Conservation (phyloP, 2,329 filamentous ascomycete species). For the Verticillium longisporum region DNA sequence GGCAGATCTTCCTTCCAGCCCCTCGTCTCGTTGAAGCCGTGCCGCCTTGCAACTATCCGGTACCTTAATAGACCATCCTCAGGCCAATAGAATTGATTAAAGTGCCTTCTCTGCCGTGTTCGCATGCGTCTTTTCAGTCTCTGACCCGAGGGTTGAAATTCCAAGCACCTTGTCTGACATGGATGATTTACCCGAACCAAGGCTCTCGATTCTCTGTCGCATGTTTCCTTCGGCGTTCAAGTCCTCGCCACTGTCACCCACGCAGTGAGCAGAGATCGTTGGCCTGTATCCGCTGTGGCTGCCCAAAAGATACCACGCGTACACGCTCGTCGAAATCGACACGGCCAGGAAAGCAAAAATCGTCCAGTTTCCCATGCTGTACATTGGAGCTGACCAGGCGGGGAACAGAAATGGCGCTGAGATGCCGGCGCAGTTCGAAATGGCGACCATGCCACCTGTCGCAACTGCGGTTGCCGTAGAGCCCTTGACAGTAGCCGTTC, state of each 20-base stretch:
- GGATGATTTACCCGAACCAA: neutral
- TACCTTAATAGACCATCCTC: too few species aligned
- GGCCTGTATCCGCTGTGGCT: slow-evolving; percentile 19
- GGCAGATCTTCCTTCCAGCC: too few species aligned
- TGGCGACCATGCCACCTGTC: slow-evolving; percentile 23
- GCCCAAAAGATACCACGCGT: slow-evolving; percentile 20
- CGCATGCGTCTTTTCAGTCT: neutral
- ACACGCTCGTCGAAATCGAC: slow-evolving; percentile 14
- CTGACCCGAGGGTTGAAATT: neutral
- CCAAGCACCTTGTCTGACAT: neutral
- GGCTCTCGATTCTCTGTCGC: neutral
- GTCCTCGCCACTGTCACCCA: neutral
- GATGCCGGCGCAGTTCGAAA: slow-evolving; percentile 22
- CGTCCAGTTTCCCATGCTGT: slow-evolving; percentile 21
- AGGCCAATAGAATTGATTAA: too few species aligned
- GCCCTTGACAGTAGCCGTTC: slow-evolving; percentile 20
- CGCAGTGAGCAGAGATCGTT: neutral
- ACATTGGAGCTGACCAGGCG: slow-evolving; percentile 16
- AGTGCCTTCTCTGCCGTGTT: neutral
- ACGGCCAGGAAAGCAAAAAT: slow-evolving; percentile 19
- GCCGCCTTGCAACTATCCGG: too few species aligned
- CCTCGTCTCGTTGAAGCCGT: too few species aligned
- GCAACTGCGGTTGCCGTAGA: slow-evolving; percentile 21
- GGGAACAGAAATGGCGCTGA: slow-evolving; percentile 22
- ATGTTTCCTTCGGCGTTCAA: neutral